phyloP scores from a whole-genome alignment of 2,329 filamentous ascomycete genomes.

The Xylariaceae sp. region DNA sequence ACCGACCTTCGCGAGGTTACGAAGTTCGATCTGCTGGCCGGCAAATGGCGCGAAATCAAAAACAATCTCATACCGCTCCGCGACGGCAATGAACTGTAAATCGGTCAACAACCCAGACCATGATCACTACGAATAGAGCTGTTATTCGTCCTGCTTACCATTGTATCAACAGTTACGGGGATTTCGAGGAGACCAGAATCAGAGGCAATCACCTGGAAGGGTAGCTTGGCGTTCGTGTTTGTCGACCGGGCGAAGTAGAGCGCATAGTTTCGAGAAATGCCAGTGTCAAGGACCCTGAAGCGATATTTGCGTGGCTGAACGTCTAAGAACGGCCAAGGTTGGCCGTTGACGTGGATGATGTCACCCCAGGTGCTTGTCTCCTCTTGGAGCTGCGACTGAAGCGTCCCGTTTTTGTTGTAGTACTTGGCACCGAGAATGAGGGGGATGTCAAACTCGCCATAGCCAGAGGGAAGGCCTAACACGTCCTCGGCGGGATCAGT shows the following conservation, averaged over 20 bases:
- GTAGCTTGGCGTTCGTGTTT: slow-evolving; percentile 42
- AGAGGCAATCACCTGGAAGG: slow-evolving; percentile 61
- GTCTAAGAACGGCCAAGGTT: slow-evolving; percentile 65
- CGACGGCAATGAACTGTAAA: slow-evolving; percentile 52
- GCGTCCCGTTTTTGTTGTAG: slow-evolving; percentile 58
- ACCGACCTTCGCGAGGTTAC: slow-evolving; percentile 41
- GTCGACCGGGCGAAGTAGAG: slow-evolving; percentile 52
- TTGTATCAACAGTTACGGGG: slow-evolving; percentile 45
- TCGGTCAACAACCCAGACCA: slow-evolving; percentile 46
- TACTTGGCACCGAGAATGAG: slow-evolving; percentile 57
- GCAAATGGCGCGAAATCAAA: slow-evolving; percentile 59
- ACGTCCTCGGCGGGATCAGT: slow-evolving; percentile 55
- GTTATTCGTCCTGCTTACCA: slow-evolving; percentile 6
- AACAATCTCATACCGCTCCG: slow-evolving; percentile 64
- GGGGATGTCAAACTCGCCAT: slow-evolving; percentile 61
- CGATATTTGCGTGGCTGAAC: slow-evolving; percentile 68
- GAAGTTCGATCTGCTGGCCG: slow-evolving; percentile 55
- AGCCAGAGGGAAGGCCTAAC: slow-evolving; percentile 55
- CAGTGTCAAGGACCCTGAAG: slow-evolving; percentile 59
- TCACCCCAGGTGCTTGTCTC: slow-evolving; percentile 60
- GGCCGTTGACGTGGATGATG: slow-evolving; percentile 63
- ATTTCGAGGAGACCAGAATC: slow-evolving; percentile 58
- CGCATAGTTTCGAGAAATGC: slow-evolving; percentile 55
- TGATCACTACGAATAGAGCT: background rate
- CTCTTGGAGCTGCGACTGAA: slow-evolving; percentile 54